These are phyloP conservation scores for Suillus cothurnatus DNA, from an alignment of 768 basidiomycete genomes.

Conservation along the genomic window DNA sequence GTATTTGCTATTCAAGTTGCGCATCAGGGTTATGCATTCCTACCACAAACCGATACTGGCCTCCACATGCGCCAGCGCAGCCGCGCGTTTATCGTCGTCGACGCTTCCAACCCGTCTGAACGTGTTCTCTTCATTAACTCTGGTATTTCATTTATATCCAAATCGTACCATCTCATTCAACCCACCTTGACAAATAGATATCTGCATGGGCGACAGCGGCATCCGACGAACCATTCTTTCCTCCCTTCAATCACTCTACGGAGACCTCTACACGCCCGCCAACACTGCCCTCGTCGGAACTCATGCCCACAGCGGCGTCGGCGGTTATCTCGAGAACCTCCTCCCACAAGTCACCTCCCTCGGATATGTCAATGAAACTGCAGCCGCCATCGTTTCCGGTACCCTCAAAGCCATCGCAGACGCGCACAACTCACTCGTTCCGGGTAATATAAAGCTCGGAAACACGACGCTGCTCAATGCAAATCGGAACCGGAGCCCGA, in stretches of 20 bases:
- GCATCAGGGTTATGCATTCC: slow-evolving; percentile 64
- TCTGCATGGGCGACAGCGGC: slow-evolving; percentile 82
- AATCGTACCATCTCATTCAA: not conserved
- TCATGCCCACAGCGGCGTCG: slow-evolving; percentile 76
- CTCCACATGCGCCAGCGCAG: slow-evolving; percentile 80
- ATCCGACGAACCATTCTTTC: slow-evolving; percentile 69
- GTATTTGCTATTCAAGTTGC: not conserved
- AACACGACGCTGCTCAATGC: slow-evolving; percentile 70
- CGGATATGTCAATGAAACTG: slow-evolving; percentile 73
- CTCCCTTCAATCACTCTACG: slow-evolving; percentile 55
- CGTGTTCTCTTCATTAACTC: slow-evolving; percentile 77
- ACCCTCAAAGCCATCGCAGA: slow-evolving; percentile 68
- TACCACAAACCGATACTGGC: slow-evolving; percentile 69
- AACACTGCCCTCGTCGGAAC: slow-evolving; percentile 79
- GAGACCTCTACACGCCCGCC: slow-evolving; percentile 64
- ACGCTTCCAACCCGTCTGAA: slow-evolving; percentile 53
- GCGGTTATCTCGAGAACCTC: slow-evolving; percentile 77
- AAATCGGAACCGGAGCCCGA: slow-evolving; percentile 76
- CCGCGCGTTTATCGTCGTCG: slow-evolving; percentile 76
- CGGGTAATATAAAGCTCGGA: slow-evolving; percentile 62
- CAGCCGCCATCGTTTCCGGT: slow-evolving; percentile 70
- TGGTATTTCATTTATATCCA: slow-evolving; percentile 37
- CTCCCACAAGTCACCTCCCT: slow-evolving; percentile 76
- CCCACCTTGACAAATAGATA: slow-evolving; percentile 45
- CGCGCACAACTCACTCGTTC: slow-evolving; percentile 63